phyloP scores from a whole-genome alignment of 2,329 filamentous ascomycete genomes.

The Zymoseptoria passerinii region DNA sequence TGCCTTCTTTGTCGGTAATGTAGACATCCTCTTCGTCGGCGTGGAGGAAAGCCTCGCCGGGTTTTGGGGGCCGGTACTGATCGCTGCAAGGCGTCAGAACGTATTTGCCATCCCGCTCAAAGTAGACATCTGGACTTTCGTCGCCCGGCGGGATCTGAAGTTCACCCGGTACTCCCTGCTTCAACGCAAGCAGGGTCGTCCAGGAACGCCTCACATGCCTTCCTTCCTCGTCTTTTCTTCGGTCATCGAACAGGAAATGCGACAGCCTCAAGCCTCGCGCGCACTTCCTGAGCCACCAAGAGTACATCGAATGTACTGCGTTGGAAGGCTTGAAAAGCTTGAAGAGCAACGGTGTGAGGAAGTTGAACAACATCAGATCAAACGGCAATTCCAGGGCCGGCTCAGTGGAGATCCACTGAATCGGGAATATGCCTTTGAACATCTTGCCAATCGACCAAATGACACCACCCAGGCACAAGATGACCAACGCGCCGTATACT shows the following conservation, averaged over 20 bases:
- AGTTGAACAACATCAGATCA: conserved; percentile 93
- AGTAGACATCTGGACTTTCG: conserved; percentile 34
- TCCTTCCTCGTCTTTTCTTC: conserved; percentile 74
- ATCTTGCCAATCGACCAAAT: conserved; percentile 77
- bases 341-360: conserved; percentile 81
- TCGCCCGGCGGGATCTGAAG: neutral
- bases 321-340: conserved; percentile 79
- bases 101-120: conserved; percentile 68
- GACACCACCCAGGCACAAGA: conserved; percentile 87
- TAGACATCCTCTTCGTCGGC: conserved; percentile 53
- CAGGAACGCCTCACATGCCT: conserved; percentile 29
- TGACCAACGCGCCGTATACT: conserved; percentile 87
- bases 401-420: conserved; percentile 88
- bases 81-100: conserved; percentile 92
- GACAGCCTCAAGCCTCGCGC: conserved; percentile 72
- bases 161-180: conserved; percentile 13
- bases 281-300: conserved; percentile 91
- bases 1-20: conserved; percentile 26
- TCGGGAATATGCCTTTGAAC: conserved; percentile 67
- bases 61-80: conserved; percentile 87
- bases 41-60: conserved; percentile 68
- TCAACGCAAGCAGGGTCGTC: conserved; percentile 22
- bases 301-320: conserved; percentile 74
- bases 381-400: conserved; percentile 90
- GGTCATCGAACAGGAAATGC: conserved; percentile 86